Conservation (phyloP, 176 grass and related monocot species). For the Oryza longistaminata region DNA sequence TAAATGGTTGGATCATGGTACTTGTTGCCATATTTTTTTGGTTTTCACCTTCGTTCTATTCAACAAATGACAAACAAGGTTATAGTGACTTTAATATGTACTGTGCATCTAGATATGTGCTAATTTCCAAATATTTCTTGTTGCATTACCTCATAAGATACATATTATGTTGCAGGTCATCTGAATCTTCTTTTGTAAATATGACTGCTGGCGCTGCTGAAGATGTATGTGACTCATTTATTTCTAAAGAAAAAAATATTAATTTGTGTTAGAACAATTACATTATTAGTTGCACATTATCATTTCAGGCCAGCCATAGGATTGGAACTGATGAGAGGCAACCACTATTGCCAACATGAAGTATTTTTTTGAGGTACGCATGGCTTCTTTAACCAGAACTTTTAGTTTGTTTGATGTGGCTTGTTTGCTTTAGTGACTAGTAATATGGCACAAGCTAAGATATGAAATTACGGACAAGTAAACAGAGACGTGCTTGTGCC, state of each 20-base stretch:
- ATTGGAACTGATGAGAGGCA: constrained; percentile 78
- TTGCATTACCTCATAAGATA: background rate
- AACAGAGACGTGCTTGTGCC: background rate
- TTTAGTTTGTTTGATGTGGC: constrained; percentile 3
- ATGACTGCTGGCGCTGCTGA: constrained; percentile 92
- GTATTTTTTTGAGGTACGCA: constrained; percentile 47
- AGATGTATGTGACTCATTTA: constrained; percentile 57
- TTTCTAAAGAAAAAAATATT: background rate
- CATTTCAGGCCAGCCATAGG: constrained; percentile 63
- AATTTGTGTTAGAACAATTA: background rate
- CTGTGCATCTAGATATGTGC: background rate
- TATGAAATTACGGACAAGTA: background rate
- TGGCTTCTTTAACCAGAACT: constrained; percentile 15
- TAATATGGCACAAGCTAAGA: background rate
- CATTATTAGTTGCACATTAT: constrained; percentile 16
- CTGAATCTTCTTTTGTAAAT: constrained; percentile 95
- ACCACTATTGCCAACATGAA: constrained; percentile 77
- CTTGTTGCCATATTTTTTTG: background rate
- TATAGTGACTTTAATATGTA: background rate
- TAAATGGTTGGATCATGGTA: background rate
- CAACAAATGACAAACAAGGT: background rate
- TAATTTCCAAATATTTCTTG: constrained; percentile 13
- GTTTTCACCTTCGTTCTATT: background rate
- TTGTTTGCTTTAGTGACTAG: constrained; percentile 18
- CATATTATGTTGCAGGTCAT: constrained; percentile 54